Evolutionary conservation across 1,139 yeast genomes (phyloP), one percentile per base, ranked within the genome.

Genomic region (Blastobotrys raffinosifermentans): DNA sequence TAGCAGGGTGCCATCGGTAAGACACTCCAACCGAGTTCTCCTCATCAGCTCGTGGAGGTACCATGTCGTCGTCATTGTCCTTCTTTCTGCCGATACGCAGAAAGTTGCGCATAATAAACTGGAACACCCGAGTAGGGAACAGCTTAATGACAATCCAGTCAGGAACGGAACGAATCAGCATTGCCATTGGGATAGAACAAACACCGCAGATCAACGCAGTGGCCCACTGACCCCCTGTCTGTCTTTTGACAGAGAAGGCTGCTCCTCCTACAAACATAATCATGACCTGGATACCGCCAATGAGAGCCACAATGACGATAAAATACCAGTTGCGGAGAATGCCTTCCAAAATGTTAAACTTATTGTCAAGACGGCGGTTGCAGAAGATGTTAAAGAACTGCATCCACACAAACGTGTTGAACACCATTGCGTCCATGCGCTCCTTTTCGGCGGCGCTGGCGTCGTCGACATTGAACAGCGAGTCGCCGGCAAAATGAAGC

Each of bases 241-340:
- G 93, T 47, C 80, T 72, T 2, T 75, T 77, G 48, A 89, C 72
- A 14, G 87, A 76, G 61, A 93, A 93, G 0, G 98, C 96, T 33
- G 93, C 85, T 41, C 98, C 98, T 38, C 99, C 99, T 46, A 86
- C 91, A 64, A 78, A 84, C 97, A 93, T 89, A 53, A 93, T 89
- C 42, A 91, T 61, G 5, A 89, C 67, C 64, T 93, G 98, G 58
- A 79, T 75, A 9, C 81, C 89, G 29, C 80, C 89, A 60, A 93
- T 89, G 35, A 91, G 69, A 2, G 62, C 48, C 10, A 84, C 77
- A 51, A 91, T 87, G 4, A 59, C 66, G 38, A 89, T 63, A 60
- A 91, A 91, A 61, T 84, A 87, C 70, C 76, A 77, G 60, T 91
- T 91, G 60, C 87, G 73, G 62, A 75, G 75, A 44, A 91, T 67